Conservation (phyloP, 129 eudicot species). For the Saussurea involucrata region DNA sequence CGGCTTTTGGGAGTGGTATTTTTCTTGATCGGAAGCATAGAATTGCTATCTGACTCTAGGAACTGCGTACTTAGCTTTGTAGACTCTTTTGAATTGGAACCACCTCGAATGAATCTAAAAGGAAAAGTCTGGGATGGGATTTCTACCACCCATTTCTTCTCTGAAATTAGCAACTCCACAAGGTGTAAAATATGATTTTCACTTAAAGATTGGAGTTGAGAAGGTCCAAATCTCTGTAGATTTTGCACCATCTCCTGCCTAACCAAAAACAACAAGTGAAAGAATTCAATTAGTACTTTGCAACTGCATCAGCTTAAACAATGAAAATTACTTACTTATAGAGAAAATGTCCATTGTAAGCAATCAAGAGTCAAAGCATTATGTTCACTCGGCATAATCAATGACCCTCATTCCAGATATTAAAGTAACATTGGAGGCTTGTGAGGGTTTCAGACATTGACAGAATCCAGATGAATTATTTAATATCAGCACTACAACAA, state of each 20-base stretch:
- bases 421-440: too few species aligned
- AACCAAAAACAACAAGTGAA: conserved; percentile 19
- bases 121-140: conserved; percentile 39
- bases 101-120: conserved; percentile 35
- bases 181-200: conserved; percentile 41
- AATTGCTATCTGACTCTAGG: conserved; percentile 5
- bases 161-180: conserved; percentile 51
- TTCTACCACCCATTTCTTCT: conserved; percentile 73
- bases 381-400: too few species aligned
- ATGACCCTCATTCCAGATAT: too few species aligned
- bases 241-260: conserved; percentile 61
- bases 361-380: too few species aligned
- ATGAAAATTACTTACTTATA: not conserved
- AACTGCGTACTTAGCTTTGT: conserved; percentile 9
- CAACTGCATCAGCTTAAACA: not conserved
- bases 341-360: not conserved
- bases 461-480: too few species aligned
- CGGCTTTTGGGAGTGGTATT: conserved; percentile 35
- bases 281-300: conserved; percentile 1
- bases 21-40: conserved; percentile 11
- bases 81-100: conserved; percentile 31
- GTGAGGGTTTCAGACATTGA: too few species aligned
- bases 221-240: conserved; percentile 53
- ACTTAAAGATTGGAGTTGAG: conserved; percentile 33
- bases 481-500: too few species aligned